Evolutionary conservation across 768 basidiomycete species (phyloP).

Genomic region (Pisolithus marmoratus): DNA sequence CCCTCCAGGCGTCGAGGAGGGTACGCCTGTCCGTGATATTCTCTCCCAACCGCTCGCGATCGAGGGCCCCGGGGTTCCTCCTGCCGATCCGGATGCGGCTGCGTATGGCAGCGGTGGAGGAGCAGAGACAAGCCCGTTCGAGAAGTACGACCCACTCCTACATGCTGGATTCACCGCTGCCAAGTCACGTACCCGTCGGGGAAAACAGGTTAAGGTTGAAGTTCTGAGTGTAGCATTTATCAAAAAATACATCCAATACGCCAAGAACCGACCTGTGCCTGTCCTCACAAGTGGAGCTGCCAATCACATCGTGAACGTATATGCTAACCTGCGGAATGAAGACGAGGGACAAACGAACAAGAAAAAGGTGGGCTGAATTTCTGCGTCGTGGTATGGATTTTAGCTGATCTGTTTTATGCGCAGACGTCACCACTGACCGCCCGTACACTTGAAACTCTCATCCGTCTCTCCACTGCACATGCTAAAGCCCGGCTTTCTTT

Average conservation of each 20-base stretch:
- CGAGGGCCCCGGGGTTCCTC: slow-evolving; percentile 56
- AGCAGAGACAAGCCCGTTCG: slow-evolving; percentile 65
- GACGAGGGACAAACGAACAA: slow-evolving; percentile 77
- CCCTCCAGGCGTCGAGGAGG: slow-evolving; percentile 94
- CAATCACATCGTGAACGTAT: slow-evolving; percentile 89
- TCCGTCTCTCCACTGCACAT: slow-evolving; percentile 96
- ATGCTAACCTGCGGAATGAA: slow-evolving; percentile 88
- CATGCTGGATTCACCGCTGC: slow-evolving; percentile 71
- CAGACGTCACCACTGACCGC: slow-evolving; percentile 97
- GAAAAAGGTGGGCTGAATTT: slow-evolving; percentile 57
- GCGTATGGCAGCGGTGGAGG: slow-evolving; percentile 11
- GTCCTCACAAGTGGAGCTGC: slow-evolving; percentile 89
- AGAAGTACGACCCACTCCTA: slow-evolving; percentile 94
- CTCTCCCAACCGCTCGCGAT: slow-evolving; percentile 84
- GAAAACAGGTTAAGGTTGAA: slow-evolving; percentile 64
- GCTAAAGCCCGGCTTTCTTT: slow-evolving; percentile 89
- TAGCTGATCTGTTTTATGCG: slow-evolving; percentile 9
- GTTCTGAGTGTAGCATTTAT: slow-evolving; percentile 90
- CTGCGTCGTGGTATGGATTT: neutral
- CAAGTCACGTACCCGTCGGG: slow-evolving; percentile 48
- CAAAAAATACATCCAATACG: slow-evolving; percentile 98
- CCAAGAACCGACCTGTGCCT: slow-evolving; percentile 84
- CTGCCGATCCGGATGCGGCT: slow-evolving; percentile 33
- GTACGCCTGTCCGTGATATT: slow-evolving; percentile 83
- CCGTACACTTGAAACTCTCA: slow-evolving; percentile 96